A percentile compares a stretch with the other conserved stretches of the same genome.
These are phyloP conservation scores for Chrysopogon serrulatus DNA, from an alignment of 176 grass and related monocot species.

Conservation along the genomic window DNA sequence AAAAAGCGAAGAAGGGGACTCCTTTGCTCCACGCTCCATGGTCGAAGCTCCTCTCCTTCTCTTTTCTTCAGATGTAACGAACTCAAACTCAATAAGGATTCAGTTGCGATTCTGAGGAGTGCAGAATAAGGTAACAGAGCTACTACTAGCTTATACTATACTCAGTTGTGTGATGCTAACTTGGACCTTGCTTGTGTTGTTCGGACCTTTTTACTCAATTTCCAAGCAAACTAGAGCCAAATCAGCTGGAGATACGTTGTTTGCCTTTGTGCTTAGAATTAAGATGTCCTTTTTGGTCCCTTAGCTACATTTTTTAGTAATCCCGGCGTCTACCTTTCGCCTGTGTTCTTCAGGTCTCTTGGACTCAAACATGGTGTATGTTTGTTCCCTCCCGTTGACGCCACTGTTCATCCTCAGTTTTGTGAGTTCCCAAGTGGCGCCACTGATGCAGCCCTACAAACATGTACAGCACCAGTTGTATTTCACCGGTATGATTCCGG, in stretches of 20 bases:
- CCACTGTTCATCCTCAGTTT: not conserved
- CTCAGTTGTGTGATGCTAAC: not conserved
- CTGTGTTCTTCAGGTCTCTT: not conserved
- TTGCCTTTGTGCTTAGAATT: not conserved
- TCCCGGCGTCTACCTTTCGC: not conserved
- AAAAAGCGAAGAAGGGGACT: not conserved
- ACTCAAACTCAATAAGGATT: not conserved
- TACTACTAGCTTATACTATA: not conserved
- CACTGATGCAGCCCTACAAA: not conserved
- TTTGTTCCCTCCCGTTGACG: not conserved
- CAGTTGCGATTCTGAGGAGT: not conserved
- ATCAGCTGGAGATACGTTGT: not conserved
- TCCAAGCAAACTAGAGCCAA: not conserved
- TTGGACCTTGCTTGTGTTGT: not conserved
- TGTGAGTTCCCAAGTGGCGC: not conserved
- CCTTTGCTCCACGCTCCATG: not conserved
- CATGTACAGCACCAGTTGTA: too few relatives aligned
- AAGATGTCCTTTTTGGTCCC: not conserved
- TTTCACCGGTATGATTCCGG: not conserved
- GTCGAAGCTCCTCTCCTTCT: not conserved
- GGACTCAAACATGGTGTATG: not conserved
- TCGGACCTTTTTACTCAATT: not conserved
- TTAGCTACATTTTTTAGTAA: not conserved
- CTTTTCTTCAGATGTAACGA: too few relatives aligned
- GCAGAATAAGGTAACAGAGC: not conserved